Evolutionary conservation across 495 filamentous ascomycete genomes (phyloP).

Genomic region (Tuber borchii): DNA sequence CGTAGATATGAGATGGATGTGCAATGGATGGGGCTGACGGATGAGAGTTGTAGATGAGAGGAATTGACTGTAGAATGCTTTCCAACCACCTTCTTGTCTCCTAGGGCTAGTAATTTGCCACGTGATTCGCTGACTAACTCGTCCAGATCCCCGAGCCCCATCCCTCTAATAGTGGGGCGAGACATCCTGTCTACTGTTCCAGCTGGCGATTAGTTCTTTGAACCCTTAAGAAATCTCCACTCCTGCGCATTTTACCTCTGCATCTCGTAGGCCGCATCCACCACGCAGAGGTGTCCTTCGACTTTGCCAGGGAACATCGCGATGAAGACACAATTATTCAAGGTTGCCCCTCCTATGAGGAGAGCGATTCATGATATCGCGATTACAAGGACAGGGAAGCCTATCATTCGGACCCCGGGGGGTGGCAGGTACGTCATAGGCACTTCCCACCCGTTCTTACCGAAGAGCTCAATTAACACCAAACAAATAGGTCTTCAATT

Average conservation of each 20-base stretch:
- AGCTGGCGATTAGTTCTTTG: background rate
- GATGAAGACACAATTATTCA: slow-evolving; percentile 21
- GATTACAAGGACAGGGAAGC: slow-evolving; percentile 81
- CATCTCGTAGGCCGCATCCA: background rate
- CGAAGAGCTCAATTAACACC: background rate
- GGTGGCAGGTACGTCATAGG: slow-evolving; percentile 67
- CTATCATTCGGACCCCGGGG: slow-evolving; percentile 64
- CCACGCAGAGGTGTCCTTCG: slow-evolving; percentile 42
- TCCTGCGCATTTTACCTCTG: slow-evolving; percentile 11
- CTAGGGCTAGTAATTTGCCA: slow-evolving; percentile 13
- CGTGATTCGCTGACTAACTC: slow-evolving; percentile 22
- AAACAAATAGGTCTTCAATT: slow-evolving; percentile 61
- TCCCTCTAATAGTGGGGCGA: slow-evolving; percentile 1
- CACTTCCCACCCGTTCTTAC: background rate
- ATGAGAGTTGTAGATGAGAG: slow-evolving; percentile 16
- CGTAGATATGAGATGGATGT: slow-evolving; percentile 9
- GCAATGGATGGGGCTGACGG: slow-evolving; percentile 12
- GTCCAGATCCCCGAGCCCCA: slow-evolving; percentile 6
- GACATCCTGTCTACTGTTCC: slow-evolving; percentile 13
- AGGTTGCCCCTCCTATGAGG: slow-evolving; percentile 38
- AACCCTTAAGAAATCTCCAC: slow-evolving; percentile 17
- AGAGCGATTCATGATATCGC: slow-evolving; percentile 67
- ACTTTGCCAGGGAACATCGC: slow-evolving; percentile 25
- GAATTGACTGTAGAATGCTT: slow-evolving; percentile 10
- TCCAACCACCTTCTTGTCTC: background rate